Percentiles rank a stretch among this genome's conserved stretches.
phyloP scores from a whole-genome alignment of 2,329 filamentous ascomycete genomes.

The Microsporum canis region DNA sequence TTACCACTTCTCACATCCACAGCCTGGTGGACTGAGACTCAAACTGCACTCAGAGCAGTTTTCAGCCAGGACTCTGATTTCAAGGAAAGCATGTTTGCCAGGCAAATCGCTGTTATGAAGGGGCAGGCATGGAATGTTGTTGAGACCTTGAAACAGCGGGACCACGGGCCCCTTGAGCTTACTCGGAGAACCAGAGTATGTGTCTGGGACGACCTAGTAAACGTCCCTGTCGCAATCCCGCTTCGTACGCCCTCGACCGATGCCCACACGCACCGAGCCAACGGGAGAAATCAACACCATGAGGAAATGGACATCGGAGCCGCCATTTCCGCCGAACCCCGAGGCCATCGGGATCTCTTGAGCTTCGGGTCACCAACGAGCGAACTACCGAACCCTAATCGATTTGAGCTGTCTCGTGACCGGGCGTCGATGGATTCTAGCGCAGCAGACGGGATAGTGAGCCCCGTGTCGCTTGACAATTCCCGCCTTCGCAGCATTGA shows the following conservation, averaged over 20 bases:
- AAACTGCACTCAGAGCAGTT: slow-evolving; percentile 69
- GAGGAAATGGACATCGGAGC: slow-evolving; percentile 88
- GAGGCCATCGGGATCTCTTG: slow-evolving; percentile 54
- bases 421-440: slow-evolving; percentile 28
- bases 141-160: slow-evolving; percentile 82
- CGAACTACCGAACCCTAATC: slow-evolving; percentile 61
- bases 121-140: slow-evolving; percentile 99
- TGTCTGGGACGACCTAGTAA: slow-evolving; percentile 96
- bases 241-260: slow-evolving; percentile 79
- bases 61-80: slow-evolving; percentile 93
- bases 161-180: slow-evolving; percentile 87
- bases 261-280: slow-evolving; percentile 55
- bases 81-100: slow-evolving; percentile 97
- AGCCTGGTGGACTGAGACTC: slow-evolving; percentile 93
- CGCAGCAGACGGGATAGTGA: slow-evolving; percentile 20
- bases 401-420: slow-evolving; percentile 54
- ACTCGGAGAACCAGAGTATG: slow-evolving; percentile 83
- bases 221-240: slow-evolving; percentile 87
- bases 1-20: slow-evolving; percentile 90
- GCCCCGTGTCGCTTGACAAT: slow-evolving; percentile 26
- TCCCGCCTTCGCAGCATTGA: slow-evolving; percentile 24
- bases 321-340: slow-evolving; percentile 45
- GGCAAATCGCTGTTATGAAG: slow-evolving; percentile 97
- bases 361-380: slow-evolving; percentile 45
- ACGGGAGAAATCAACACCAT: slow-evolving; percentile 40